Conservation (phyloP, 2,329 filamentous ascomycete genomes). For the Harringtonia lauricola region DNA sequence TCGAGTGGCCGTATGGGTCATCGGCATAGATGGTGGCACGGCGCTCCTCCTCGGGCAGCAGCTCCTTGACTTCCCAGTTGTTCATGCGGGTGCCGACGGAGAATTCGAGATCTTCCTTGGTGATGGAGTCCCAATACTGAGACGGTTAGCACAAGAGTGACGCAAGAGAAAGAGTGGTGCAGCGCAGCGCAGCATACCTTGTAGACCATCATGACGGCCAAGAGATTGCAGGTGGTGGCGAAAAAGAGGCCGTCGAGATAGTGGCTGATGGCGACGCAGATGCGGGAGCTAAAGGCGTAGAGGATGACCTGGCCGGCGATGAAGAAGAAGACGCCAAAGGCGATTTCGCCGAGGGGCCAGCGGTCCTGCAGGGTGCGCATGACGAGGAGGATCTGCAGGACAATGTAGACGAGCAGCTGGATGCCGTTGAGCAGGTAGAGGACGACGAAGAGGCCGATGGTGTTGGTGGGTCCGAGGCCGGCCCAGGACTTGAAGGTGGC, state of each 20-base stretch:
- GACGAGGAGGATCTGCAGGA: constrained; percentile 82
- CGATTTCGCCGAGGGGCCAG: constrained; percentile 89
- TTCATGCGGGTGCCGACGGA: constrained; percentile 90
- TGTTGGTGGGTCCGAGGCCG: constrained; percentile 74
- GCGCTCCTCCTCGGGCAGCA: constrained; percentile 70
- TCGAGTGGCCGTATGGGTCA: constrained; percentile 49
- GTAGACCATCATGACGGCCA: constrained; percentile 99
- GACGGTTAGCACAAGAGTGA: constrained; percentile 1
- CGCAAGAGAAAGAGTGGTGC: background rate
- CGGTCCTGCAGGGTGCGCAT: constrained; percentile 84
- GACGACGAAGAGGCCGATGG: constrained; percentile 80
- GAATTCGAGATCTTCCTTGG: constrained; percentile 95
- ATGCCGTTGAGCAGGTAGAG: constrained; percentile 86
- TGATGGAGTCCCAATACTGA: constrained; percentile 98
- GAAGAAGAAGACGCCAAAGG: constrained; percentile 85
- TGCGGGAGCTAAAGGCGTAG: constrained; percentile 76
- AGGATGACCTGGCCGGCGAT: constrained; percentile 84
- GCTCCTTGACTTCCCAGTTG: constrained; percentile 97
- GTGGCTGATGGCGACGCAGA: constrained; percentile 77
- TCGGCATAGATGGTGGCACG: constrained; percentile 63
- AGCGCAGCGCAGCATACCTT: constrained; percentile 59
- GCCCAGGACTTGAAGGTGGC: constrained; percentile 90
- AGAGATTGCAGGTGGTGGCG: constrained; percentile 82
- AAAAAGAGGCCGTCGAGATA: constrained; percentile 94
- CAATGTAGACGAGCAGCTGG: constrained; percentile 73